Conservation (phyloP, 1,284 basidiomycete species). For the Ceratobasidium sp. region DNA sequence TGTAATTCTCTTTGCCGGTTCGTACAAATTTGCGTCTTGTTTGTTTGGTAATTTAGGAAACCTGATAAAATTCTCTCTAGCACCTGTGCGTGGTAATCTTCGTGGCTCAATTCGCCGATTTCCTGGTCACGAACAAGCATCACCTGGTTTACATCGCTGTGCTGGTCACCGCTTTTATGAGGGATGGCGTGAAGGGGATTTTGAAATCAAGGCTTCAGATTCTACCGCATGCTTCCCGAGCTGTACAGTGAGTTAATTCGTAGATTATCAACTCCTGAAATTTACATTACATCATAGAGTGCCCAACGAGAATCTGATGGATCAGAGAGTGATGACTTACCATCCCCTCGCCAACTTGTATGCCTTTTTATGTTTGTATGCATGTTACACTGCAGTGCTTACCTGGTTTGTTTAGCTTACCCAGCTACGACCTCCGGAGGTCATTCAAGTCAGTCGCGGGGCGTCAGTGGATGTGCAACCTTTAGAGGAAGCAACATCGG, state of each 20-base stretch:
- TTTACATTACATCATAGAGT: too few species aligned
- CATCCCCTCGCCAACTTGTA: too few species aligned
- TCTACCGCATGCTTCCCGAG: background rate
- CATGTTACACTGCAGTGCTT: too few species aligned
- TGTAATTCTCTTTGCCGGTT: background rate
- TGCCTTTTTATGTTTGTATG: too few species aligned
- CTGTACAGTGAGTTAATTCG: background rate
- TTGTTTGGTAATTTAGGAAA: background rate
- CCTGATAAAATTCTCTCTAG: background rate
- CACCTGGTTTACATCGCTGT: background rate
- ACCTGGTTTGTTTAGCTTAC: too few species aligned
- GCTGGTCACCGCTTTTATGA: constrained; percentile 10
- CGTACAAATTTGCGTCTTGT: background rate
- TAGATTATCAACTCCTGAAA: too few species aligned
- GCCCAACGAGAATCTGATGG: too few species aligned
- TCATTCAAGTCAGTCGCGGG: too few species aligned
- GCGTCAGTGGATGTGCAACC: too few species aligned
- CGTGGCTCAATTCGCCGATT: background rate
- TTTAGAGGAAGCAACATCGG: too few species aligned
- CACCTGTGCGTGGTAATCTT: background rate
- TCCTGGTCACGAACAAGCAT: background rate
- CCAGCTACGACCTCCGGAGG: too few species aligned
- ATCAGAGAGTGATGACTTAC: too few species aligned
- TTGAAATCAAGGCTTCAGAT: background rate
- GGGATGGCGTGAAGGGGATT: background rate